phyloP scores from a whole-genome alignment of 2,329 filamentous ascomycete species.

The Penicillium sp. region DNA sequence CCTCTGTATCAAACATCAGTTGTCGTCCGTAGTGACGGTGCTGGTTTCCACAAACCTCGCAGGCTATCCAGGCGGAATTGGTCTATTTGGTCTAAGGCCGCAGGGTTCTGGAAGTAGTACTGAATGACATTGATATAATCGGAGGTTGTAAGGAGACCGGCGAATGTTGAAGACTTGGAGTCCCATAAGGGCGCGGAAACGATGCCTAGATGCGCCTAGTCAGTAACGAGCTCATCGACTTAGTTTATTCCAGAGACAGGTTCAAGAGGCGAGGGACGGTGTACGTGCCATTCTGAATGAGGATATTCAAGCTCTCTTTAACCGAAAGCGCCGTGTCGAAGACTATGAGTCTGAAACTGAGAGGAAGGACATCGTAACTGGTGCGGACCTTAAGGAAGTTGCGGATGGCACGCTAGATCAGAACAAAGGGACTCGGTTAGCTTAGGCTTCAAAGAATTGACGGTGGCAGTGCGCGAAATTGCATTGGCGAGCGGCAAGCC shows the following conservation, averaged over 20 bases:
- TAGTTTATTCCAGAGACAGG: neutral
- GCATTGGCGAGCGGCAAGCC: neutral
- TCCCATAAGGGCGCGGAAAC: constrained; percentile 98
- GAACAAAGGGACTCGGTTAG: constrained; percentile 31
- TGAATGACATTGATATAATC: constrained; percentile 99
- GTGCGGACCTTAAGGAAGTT: constrained; percentile 96
- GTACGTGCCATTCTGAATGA: constrained; percentile 85
- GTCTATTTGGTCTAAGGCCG: constrained; percentile 86
- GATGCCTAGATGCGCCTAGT: constrained; percentile 68
- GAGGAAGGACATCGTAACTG: constrained; percentile 95
- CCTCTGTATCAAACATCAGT: constrained; percentile 63
- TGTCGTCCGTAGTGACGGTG: constrained; percentile 6
- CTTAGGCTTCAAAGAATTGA: constrained; percentile 22
- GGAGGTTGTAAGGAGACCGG: constrained; percentile 89
- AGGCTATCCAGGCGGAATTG: constrained; percentile 92
- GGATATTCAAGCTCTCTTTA: constrained; percentile 94
- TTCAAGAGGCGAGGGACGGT: neutral
- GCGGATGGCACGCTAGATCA: constrained; percentile 78
- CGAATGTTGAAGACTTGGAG: constrained; percentile 88
- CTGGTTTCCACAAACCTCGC: constrained; percentile 65
- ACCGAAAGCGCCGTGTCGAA: constrained; percentile 95
- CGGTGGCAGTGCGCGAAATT: neutral
- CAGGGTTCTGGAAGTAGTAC: constrained; percentile 97
- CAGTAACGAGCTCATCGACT: constrained; percentile 20
- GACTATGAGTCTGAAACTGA: constrained; percentile 94